Conservation (phyloP, 176 grass and related monocot species). For the Aechmea fasciata region DNA sequence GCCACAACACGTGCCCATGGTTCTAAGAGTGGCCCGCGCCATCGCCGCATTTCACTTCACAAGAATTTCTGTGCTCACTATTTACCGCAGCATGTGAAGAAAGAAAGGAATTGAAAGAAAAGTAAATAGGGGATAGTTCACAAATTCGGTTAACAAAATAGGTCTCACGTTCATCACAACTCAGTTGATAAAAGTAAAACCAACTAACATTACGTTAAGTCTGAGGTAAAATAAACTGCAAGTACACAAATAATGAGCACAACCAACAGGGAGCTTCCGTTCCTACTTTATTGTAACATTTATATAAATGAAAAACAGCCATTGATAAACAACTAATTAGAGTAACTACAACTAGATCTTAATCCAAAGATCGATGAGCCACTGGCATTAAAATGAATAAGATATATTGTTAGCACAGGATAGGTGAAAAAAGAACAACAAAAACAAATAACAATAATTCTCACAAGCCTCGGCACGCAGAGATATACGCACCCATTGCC, state of each 20-base stretch:
- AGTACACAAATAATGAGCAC: background rate
- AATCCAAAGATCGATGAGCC: background rate
- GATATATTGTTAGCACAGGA: background rate
- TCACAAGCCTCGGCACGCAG: background rate
- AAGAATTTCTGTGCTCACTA: too few species aligned
- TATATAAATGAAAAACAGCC: conserved; percentile 4
- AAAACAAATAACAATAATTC: background rate
- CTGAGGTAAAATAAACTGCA: background rate
- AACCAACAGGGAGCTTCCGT: background rate
- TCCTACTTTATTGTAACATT: background rate
- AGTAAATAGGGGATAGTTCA: too few species aligned
- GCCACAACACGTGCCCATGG: too few species aligned
- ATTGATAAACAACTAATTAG: background rate
- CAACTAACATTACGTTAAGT: too few species aligned
- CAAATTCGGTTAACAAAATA: too few species aligned
- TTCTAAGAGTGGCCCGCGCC: too few species aligned
- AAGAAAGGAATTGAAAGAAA: too few species aligned
- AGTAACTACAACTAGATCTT: background rate
- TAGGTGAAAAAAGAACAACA: background rate
- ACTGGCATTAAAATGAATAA: conserved; percentile 1
- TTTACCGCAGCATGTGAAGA: too few species aligned
- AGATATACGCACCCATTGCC: background rate
- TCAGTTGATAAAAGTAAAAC: too few species aligned
- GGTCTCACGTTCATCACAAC: too few species aligned
- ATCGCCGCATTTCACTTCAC: too few species aligned